Evolutionary conservation across 768 basidiomycete species (phyloP), one percentile per base, ranked within the genome.

Genomic region (Cantharellus anzutake): DNA sequence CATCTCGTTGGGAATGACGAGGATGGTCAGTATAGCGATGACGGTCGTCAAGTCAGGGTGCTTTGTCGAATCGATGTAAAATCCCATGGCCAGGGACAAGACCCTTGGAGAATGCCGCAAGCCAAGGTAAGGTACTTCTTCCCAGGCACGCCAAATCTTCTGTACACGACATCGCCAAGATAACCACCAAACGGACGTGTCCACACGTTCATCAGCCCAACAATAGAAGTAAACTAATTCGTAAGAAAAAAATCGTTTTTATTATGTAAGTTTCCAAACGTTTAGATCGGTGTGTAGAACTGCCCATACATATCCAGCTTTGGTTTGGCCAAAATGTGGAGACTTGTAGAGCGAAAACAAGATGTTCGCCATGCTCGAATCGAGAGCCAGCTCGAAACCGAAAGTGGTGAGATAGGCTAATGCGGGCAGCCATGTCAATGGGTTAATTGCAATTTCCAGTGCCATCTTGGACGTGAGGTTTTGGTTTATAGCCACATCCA

Each of bases 301-400:
- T 69, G 64, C 1, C 20, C 20, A 29, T 29, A 66, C 64, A 64
- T 81, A 81, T 5, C 79, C 80, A 16, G 79, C 77, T 50, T 72
- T 71, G 38, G 75, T 72, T 64, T 78, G 77, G 14, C 73, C 72
- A 59, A 81, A 75, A 1, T n/a, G 20, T 4, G 42, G 44, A 56
- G 70, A 69, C 57, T 61, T 69, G 66, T 70, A 75, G 16, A 76
- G 64, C 4, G 51, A 65, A 62, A 71, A 74, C 14, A 80, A 67
- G 4, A 76, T 71, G 60, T 70, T 73, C n/a, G 75, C 72, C 63
- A 81, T 69, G 61, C 75, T 74, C 4, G 74, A 74, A 63, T 82
- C 78, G 50, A 82, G 73, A 0, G 76, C 74, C 4, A 82, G 73
- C 66, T 81, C 80, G 52, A 75, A 72, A 0, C 80, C 80, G 63